phyloP scores from a whole-genome alignment of 2,329 filamentous ascomycete species.

The Verticillium klebahnii region DNA sequence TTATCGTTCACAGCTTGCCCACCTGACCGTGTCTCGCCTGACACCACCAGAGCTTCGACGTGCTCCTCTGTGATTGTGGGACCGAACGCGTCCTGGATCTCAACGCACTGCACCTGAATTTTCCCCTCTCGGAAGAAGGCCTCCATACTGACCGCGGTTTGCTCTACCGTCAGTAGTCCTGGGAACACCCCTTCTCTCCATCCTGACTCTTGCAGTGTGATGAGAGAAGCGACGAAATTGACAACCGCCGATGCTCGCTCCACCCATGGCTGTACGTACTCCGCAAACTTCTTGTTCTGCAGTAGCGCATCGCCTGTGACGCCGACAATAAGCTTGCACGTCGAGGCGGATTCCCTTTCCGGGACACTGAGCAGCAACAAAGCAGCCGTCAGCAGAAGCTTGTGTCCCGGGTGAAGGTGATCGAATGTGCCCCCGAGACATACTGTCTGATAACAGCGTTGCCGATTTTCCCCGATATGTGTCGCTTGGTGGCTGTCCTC shows the following conservation, averaged over 20 bases:
- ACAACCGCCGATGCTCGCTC: constrained; percentile 65
- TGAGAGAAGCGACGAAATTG: constrained; percentile 66
- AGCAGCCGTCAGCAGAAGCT: constrained; percentile 88
- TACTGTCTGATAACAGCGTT: constrained; percentile 37
- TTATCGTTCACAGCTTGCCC: constrained; percentile 84
- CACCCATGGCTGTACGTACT: constrained; percentile 77
- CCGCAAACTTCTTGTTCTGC: constrained; percentile 81
- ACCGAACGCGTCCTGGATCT: constrained; percentile 84
- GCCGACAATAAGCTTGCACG: constrained; percentile 67
- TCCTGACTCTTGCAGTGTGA: constrained; percentile 34
- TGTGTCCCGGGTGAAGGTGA: constrained; percentile 91
- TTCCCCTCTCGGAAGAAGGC: constrained; percentile 54
- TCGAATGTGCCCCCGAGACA: constrained; percentile 94
- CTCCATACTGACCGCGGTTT: constrained; percentile 18
- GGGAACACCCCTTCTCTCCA: constrained; percentile 21
- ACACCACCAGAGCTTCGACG: constrained; percentile 79
- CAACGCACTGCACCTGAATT: constrained; percentile 70
- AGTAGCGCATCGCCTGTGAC: constrained; percentile 86
- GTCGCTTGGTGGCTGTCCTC: background rate
- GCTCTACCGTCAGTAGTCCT: background rate
- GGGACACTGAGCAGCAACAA: constrained; percentile 63
- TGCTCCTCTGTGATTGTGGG: constrained; percentile 80
- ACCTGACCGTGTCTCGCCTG: constrained; percentile 79
- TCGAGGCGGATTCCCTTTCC: constrained; percentile 24
- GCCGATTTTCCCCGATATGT: background rate